Percentiles rank a stretch among this genome's conserved stretches.
These are phyloP conservation scores for Candida cerambycidarum DNA, from an alignment of 805 yeast genomes.

Conservation along the genomic window DNA sequence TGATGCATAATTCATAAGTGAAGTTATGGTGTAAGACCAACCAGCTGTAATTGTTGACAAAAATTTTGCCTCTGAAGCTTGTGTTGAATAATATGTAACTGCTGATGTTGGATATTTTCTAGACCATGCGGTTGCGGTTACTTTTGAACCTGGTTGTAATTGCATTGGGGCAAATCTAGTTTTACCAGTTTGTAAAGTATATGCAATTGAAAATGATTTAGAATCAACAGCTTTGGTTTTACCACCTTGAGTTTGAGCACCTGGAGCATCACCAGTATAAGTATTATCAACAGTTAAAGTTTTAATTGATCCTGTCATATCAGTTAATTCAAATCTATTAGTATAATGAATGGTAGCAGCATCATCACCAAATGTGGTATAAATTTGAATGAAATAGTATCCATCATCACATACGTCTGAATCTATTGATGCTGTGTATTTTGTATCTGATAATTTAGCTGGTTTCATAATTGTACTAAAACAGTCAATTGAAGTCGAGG, in stretches of 20 bases:
- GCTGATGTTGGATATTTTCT: slow-evolving; percentile 67
- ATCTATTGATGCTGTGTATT: slow-evolving; percentile 44
- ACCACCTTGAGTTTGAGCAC: slow-evolving; percentile 26
- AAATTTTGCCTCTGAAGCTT: slow-evolving; percentile 41
- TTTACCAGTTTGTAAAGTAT: slow-evolving; percentile 74
- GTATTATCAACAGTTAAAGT: slow-evolving; percentile 37
- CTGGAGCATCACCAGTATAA: slow-evolving; percentile 42
- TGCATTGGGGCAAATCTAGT: slow-evolving; percentile 93
- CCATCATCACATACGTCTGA: slow-evolving; percentile 60
- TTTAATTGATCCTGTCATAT: slow-evolving; percentile 71
- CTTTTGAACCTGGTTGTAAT: slow-evolving; percentile 73
- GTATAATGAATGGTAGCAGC: slow-evolving; percentile 64
- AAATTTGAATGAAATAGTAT: slow-evolving; percentile 68
- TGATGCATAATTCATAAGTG: slow-evolving; percentile 66
- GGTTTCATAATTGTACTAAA: slow-evolving; percentile 28
- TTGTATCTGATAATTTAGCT: slow-evolving; percentile 14
- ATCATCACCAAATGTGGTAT: slow-evolving; percentile 41
- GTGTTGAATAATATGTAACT: slow-evolving; percentile 52
- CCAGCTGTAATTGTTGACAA: slow-evolving; percentile 79
- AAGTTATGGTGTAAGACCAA: slow-evolving; percentile 70
- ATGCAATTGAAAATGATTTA: slow-evolving; percentile 64
- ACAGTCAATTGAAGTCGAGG: slow-evolving; percentile 48
- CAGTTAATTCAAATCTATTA: slow-evolving; percentile 60
- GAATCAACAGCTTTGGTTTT: slow-evolving; percentile 26
- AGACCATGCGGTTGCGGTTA: slow-evolving; percentile 64